Evolutionary conservation across 495 filamentous ascomycete genomes (phyloP), one percentile per base, ranked within the genome.

Genomic region (Aspergillus bridgeri): DNA sequence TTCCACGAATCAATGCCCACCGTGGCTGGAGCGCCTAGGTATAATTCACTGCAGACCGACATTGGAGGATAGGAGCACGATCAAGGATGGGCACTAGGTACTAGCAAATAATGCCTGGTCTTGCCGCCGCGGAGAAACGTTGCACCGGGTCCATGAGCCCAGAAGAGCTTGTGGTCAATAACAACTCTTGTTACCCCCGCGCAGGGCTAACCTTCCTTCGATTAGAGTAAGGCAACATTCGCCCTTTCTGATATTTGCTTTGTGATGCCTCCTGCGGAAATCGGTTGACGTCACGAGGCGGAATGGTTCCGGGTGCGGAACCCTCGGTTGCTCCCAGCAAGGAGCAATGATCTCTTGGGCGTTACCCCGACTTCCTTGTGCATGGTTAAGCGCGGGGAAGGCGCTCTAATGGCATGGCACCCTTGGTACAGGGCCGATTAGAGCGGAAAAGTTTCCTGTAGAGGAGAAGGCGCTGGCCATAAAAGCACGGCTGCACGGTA

Each of bases 401-500:
- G 13, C 11, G 0, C 33, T 2, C 9, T 13, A 11, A 11, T 2
- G 13, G 13, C 6, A 38, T 38, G 17, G 3, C 33, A 38, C 11
- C 8, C 9, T 13, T 15, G 33, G 33, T 15, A 13, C 33, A 15
- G 9, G 33, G 11, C 13, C 15, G 27, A 38, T 60, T 33, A 51
- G 56, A 62, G 64, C 64, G 64, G 64, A 66, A 66, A 61, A 51
- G 56, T 66, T 66, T 59, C 64, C 57, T 52, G 13, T 9, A 38
- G 33, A 38, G 33, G 33, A n/a, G 7, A 15, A 38, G 13, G 11
- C 8, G 33, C 11, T 38, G 6, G 33, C 17, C 33, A 15, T 38
- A 38, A 15, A 38, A 11, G 33, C 4, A 27, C 3, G 4, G 7
- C 3, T 27, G 7, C 25, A 7, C 25, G 7, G 25, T 27, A 27